Percentiles rank a stretch among this genome's conserved stretches.
phyloP scores from a whole-genome alignment of 352 stramenopile species.

The Globisporangium viniferum region DNA sequence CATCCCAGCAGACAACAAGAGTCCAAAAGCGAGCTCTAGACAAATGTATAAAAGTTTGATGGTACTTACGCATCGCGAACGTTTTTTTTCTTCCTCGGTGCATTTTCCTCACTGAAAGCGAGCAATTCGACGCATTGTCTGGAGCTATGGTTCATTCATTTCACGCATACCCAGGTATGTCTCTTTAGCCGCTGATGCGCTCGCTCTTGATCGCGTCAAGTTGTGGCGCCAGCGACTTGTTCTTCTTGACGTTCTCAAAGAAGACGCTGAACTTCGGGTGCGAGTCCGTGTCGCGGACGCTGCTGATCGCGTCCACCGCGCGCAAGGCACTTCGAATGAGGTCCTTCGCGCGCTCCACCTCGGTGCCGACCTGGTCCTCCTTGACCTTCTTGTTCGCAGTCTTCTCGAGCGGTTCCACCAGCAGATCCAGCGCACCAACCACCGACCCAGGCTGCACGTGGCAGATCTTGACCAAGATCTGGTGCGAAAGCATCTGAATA shows the following conservation, averaged over 20 bases:
- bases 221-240: constrained; percentile 52
- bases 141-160: background rate
- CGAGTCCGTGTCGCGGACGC: constrained; percentile 66
- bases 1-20: constrained; percentile 2
- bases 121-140: background rate
- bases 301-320: constrained; percentile 73
- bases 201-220: constrained; percentile 70
- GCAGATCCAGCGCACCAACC: constrained; percentile 81
- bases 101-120: background rate
- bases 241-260: constrained; percentile 66
- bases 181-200: constrained; percentile 25
- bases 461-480: constrained; percentile 96
- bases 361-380: constrained; percentile 92
- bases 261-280: constrained; percentile 70
- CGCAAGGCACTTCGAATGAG: constrained; percentile 95
- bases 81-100: background rate
- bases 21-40: constrained; percentile 12
- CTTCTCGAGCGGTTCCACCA: constrained; percentile 93
- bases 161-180: background rate
- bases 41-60: constrained; percentile 6
- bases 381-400: constrained; percentile 96
- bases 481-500: constrained; percentile 95
- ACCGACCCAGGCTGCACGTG: constrained; percentile 74
- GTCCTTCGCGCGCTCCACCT: constrained; percentile 95
- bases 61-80: background rate